A percentile compares a stretch with the other conserved stretches of the same genome.
Evolutionary conservation across 2,329 filamentous ascomycete species (phyloP).

Genomic region (Pseudocercospora cruenta): DNA sequence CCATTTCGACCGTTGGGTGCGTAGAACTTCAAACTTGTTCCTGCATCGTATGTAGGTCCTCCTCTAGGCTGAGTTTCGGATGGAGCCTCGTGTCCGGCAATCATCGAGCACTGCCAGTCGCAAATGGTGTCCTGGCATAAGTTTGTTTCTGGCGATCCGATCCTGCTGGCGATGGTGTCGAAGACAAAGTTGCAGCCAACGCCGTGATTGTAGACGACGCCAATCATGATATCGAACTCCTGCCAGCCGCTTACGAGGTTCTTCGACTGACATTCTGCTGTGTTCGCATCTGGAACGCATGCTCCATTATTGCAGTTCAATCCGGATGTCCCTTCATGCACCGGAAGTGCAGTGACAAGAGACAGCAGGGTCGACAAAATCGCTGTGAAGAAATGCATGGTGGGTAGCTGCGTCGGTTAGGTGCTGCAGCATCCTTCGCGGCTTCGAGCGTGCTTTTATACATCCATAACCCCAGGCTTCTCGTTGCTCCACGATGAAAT

Average conservation of each 20-base stretch:
- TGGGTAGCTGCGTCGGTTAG: neutral
- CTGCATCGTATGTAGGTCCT: neutral
- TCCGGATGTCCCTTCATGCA: neutral
- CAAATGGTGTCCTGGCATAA: neutral
- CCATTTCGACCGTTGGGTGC: neutral
- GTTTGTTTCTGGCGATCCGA: neutral
- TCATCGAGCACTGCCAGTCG: conserved; percentile 1
- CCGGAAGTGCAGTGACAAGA: neutral
- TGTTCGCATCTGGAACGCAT: conserved; percentile 4
- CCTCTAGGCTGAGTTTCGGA: neutral
- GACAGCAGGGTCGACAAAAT: neutral
- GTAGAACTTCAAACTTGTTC: neutral
- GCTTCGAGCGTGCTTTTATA: neutral
- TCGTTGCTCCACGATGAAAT: neutral
- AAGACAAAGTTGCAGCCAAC: neutral
- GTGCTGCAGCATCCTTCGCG: neutral
- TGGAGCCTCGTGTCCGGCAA: neutral
- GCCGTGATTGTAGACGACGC: neutral
- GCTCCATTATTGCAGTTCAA: neutral
- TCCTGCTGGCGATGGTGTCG: neutral
- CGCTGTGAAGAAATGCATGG: neutral
- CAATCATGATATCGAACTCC: neutral
- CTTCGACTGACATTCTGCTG: neutral
- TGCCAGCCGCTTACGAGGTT: neutral
- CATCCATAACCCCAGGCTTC: neutral